A percentile compares a stretch with the other conserved stretches of the same genome.
Conservation (phyloP, 2,329 filamentous ascomycete species). For the Monilinia fructicola region DNA sequence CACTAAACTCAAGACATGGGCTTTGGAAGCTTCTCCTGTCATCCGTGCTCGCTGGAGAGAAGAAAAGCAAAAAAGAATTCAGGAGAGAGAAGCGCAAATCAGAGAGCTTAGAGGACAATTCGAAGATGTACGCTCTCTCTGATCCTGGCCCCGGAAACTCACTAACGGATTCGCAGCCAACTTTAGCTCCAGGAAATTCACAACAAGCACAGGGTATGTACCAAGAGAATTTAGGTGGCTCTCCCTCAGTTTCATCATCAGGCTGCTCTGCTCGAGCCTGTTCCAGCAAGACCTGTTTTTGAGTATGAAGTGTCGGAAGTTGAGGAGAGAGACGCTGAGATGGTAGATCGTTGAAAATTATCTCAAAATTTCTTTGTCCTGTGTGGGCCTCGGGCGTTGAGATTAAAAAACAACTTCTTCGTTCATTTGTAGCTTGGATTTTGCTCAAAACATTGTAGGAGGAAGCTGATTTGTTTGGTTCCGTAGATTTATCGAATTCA, state of each 20-base stretch:
- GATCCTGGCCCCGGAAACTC: not conserved
- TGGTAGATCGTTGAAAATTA: constrained; percentile 28
- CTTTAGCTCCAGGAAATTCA: constrained; percentile 25
- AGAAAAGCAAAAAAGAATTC: constrained; percentile 33
- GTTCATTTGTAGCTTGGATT: constrained; percentile 5
- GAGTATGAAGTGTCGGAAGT: constrained; percentile 35
- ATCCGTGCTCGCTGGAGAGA: constrained; percentile 34
- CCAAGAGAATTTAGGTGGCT: not conserved
- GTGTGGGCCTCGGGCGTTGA: constrained; percentile 8
- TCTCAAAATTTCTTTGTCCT: not conserved
- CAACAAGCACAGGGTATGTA: constrained; percentile 32
- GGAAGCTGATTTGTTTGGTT: constrained; percentile 39
- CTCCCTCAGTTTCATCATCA: constrained; percentile 18
- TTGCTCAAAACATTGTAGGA: constrained; percentile 25
- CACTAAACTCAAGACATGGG: constrained; percentile 38
- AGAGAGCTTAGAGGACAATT: constrained; percentile 31
- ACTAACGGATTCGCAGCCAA: constrained; percentile 21
- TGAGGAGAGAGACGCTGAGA: constrained; percentile 34
- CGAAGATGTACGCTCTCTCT: constrained; percentile 24
- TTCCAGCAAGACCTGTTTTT: constrained; percentile 27
- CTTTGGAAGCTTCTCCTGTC: constrained; percentile 29
- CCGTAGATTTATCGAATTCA: constrained; percentile 37
- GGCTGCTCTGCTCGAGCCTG: constrained; percentile 27
- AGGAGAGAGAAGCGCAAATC: constrained; percentile 33
- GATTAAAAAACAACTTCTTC: not conserved